A percentile compares a stretch with the other conserved stretches of the same genome.
Conservation (phyloP, 2,329 filamentous ascomycete genomes). For the Aurifilum marmelostoma region DNA sequence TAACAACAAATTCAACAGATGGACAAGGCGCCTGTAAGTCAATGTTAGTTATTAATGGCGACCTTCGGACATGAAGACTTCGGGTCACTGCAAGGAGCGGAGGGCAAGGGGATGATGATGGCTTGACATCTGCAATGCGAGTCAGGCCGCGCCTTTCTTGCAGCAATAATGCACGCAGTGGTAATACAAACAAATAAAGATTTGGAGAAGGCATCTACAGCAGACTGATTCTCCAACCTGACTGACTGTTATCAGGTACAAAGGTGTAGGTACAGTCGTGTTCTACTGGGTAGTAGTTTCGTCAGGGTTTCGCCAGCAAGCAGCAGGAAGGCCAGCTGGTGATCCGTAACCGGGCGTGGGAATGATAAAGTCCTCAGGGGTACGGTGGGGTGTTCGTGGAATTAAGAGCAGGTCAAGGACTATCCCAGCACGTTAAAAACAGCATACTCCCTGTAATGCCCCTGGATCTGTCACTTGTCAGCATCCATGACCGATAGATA, state of each 20-base stretch:
- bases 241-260: not conserved
- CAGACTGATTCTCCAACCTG: not conserved
- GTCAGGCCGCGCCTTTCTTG: not conserved
- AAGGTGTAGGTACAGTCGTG: not conserved
- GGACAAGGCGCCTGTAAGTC: not conserved
- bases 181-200: not conserved
- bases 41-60: not conserved
- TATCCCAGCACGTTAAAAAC: not conserved
- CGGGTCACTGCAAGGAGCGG: not conserved
- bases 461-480: slow-evolving; percentile 9
- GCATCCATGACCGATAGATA: slow-evolving; percentile 8
- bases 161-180: not conserved
- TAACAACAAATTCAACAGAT: not conserved
- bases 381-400: slow-evolving; percentile 10
- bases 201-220: not conserved
- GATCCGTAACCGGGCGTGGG: slow-evolving; percentile 24
- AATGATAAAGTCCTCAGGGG: slow-evolving; percentile 15
- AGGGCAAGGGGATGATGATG: not conserved
- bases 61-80: slow-evolving; percentile 6
- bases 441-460: not conserved
- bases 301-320: slow-evolving; percentile 27
- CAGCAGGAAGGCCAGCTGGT: slow-evolving; percentile 11
- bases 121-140: not conserved
- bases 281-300: slow-evolving; percentile 24
- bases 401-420: not conserved